Evolutionary conservation across 2,329 filamentous ascomycete genomes (phyloP).

Genomic region (Neoarthrinium moseri): DNA sequence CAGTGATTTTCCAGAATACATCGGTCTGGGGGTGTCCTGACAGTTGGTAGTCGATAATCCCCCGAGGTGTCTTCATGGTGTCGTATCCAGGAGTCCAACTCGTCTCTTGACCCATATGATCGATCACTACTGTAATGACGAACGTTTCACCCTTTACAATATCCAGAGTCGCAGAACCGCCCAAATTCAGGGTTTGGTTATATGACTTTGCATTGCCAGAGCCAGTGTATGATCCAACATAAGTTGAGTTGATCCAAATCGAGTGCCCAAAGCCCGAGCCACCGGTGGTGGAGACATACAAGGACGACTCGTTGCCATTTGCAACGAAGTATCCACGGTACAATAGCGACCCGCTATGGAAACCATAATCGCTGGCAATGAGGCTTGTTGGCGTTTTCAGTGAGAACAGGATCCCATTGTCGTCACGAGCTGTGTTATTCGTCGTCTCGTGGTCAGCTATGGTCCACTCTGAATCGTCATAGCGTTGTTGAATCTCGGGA

Average conservation of each 20-base stretch:
- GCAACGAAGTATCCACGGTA: constrained; percentile 71
- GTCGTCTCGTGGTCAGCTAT: constrained; percentile 54
- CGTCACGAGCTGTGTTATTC: constrained; percentile 49
- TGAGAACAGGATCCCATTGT: constrained; percentile 1
- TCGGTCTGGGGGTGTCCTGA: constrained; percentile 40
- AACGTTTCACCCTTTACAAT: constrained; percentile 53
- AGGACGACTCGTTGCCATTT: constrained; percentile 55
- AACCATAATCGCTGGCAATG: constrained; percentile 72
- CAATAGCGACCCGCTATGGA: constrained; percentile 65
- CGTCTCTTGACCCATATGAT: constrained; percentile 71
- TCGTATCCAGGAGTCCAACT: constrained; percentile 54
- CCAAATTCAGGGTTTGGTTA: constrained; percentile 47
- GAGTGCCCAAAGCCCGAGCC: constrained; percentile 67
- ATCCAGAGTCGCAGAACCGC: background rate
- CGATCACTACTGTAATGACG: constrained; percentile 68
- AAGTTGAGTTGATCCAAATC: constrained; percentile 68
- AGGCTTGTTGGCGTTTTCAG: constrained; percentile 60
- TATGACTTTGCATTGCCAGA: constrained; percentile 16
- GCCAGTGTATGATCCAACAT: constrained; percentile 45
- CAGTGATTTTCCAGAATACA: constrained; percentile 64
- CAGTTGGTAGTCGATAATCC: constrained; percentile 60
- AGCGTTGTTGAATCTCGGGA: constrained; percentile 62
- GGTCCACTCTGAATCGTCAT: constrained; percentile 70
- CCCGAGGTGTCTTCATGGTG: constrained; percentile 62
- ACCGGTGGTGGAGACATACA: constrained; percentile 63